Conservation (phyloP, 2,329 filamentous ascomycete genomes). For the Pyrenophora tritici-repentis region DNA sequence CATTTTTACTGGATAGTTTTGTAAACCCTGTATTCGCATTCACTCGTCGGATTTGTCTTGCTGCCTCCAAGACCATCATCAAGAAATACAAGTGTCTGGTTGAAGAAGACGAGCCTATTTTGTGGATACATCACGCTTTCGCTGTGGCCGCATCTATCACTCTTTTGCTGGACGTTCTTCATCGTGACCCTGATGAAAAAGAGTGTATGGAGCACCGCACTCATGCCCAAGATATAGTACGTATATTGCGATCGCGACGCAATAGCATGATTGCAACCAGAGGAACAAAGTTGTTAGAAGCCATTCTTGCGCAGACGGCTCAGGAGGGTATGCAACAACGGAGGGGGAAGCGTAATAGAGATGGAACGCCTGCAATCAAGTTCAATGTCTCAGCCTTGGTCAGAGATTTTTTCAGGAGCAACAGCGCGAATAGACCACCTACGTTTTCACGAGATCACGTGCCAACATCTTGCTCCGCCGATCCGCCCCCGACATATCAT, state of each 20-base stretch:
- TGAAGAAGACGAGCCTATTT: constrained; percentile 41
- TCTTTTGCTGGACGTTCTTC: not conserved
- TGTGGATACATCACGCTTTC: constrained; percentile 50
- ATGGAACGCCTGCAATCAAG: not conserved
- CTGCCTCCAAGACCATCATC: constrained; percentile 46
- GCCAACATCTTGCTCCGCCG: not conserved
- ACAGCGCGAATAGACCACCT: not conserved
- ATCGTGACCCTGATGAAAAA: not conserved
- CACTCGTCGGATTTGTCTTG: constrained; percentile 46
- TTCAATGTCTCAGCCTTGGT: not conserved
- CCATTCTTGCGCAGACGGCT: not conserved
- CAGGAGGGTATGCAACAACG: not conserved
- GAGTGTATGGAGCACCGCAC: not conserved
- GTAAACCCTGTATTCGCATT: constrained; percentile 44
- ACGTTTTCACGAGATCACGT: no score
- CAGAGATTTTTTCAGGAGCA: not conserved
- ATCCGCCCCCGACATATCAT: not conserved
- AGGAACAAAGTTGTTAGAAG: not conserved
- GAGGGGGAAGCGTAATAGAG: not conserved
- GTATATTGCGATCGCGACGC: not conserved
- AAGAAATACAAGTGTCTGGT: constrained; percentile 42
- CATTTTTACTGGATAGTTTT: constrained; percentile 45
- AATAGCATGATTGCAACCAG: not conserved
- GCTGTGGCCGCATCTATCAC: constrained; percentile 6
- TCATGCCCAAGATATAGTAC: not conserved